These are phyloP conservation scores for Podila verticillata DNA, from an alignment of 192 early-diverging fungal genomes.

Conservation along the genomic window DNA sequence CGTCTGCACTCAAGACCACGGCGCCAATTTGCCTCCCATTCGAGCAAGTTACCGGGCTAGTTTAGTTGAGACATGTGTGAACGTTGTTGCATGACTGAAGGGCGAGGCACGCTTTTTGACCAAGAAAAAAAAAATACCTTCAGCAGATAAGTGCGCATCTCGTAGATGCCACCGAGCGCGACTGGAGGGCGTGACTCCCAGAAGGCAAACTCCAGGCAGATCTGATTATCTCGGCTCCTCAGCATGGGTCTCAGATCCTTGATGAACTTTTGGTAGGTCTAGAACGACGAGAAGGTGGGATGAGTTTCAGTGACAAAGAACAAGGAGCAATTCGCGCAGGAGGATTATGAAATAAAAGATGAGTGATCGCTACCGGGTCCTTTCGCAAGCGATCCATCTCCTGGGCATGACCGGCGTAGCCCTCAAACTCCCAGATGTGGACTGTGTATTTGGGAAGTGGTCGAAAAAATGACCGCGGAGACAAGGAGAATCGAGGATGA, in stretches of 20 bases:
- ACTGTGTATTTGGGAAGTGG: conserved; percentile 50
- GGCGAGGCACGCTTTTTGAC: no score
- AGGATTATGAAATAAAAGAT: background rate
- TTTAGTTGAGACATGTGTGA: background rate
- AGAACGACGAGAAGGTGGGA: background rate
- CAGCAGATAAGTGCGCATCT: conserved; percentile 88
- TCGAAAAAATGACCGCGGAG: background rate
- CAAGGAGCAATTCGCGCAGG: background rate
- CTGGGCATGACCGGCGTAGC: conserved; percentile 82
- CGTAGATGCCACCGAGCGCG: conserved; percentile 86
- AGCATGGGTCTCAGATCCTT: conserved; percentile 77
- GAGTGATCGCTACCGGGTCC: conserved; percentile 66
- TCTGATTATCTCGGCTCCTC: conserved; percentile 77
- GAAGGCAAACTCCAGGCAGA: conserved; percentile 93
- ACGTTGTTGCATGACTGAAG: no score
- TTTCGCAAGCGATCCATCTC: conserved; percentile 66
- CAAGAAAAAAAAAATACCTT: conserved; percentile 59
- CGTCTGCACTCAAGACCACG: conserved; percentile 87
- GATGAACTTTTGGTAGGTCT: conserved; percentile 73
- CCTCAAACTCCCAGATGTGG: conserved; percentile 96
- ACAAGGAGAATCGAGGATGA: background rate
- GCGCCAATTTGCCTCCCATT: conserved; percentile 94
- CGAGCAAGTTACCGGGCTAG: conserved; percentile 87
- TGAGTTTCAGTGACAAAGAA: background rate
- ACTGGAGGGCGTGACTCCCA: conserved; percentile 86